A percentile compares a stretch with the other conserved stretches of the same genome.
Evolutionary conservation across 129 eudicot species (phyloP).

Genomic region (Artemisia tridentata): DNA sequence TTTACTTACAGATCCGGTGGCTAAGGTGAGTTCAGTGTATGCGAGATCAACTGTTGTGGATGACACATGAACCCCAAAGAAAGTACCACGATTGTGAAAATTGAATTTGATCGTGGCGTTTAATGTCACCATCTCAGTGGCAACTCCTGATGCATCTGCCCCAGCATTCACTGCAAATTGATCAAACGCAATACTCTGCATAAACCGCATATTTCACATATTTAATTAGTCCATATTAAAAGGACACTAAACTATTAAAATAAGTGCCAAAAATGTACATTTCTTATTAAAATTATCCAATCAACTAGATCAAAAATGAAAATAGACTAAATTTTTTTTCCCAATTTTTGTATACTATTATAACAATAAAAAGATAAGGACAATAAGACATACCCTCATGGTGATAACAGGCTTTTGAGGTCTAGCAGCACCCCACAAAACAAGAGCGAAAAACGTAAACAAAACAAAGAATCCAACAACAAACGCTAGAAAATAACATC

Average conservation of each 20-base stretch:
- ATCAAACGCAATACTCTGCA: constrained; percentile 75
- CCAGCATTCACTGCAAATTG: constrained; percentile 72
- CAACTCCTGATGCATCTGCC: constrained; percentile 68
- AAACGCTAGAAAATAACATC: constrained; percentile 70
- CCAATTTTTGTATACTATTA: not conserved
- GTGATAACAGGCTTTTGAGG: constrained; percentile 79
- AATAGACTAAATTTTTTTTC: no score
- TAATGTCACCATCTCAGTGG: constrained; percentile 75
- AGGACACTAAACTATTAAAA: no score
- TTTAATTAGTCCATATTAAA: no score
- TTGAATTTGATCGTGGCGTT: constrained; percentile 62
- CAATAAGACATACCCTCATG: constrained; percentile 53
- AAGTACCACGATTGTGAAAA: constrained; percentile 69
- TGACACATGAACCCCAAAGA: constrained; percentile 89
- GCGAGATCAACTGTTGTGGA: constrained; percentile 68
- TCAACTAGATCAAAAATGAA: no score
- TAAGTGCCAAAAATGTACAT: no score
- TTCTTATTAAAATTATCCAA: no score
- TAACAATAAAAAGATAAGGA: not conserved
- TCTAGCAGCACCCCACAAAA: constrained; percentile 78
- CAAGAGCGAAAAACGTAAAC: constrained; percentile 70
- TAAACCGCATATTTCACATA: not conserved
- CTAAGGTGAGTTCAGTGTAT: constrained; percentile 53
- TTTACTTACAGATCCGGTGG: constrained; percentile 66
- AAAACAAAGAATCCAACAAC: constrained; percentile 65